These are phyloP conservation scores for Yarrowia porcina DNA, from an alignment of 805 yeast species.

Conservation along the genomic window DNA sequence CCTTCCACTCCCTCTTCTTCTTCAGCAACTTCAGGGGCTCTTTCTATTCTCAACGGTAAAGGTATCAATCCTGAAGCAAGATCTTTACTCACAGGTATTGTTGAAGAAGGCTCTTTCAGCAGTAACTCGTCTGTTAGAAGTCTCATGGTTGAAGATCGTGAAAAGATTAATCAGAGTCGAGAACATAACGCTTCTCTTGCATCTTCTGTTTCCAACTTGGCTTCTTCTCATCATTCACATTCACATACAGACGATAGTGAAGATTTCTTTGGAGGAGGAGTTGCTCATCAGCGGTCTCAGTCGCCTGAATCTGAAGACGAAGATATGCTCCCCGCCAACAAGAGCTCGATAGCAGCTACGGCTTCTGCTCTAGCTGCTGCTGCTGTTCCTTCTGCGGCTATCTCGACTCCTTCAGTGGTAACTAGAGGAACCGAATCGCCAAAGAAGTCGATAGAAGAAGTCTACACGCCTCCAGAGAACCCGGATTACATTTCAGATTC, in stretches of 20 bases:
- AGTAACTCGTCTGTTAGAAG: slow-evolving; percentile 11
- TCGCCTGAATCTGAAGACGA: not conserved
- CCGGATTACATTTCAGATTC: slow-evolving; percentile 8
- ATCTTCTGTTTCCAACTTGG: not conserved
- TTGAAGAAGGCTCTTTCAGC: slow-evolving; percentile 20
- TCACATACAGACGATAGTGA: slow-evolving; percentile 13
- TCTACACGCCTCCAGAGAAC: slow-evolving; percentile 1
- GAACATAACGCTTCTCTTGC: not conserved
- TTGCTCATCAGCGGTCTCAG: not conserved
- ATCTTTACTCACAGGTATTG: slow-evolving; percentile 8
- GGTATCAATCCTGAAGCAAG: slow-evolving; percentile 17
- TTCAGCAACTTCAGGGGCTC: not conserved
- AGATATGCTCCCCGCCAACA: not conserved
- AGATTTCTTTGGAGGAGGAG: slow-evolving; percentile 7
- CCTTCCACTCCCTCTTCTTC: slow-evolving; percentile 1
- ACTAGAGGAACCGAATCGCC: not conserved
- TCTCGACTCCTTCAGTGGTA: not conserved
- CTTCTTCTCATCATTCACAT: not conserved
- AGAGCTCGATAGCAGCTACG: not conserved
- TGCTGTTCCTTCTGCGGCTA: not conserved
- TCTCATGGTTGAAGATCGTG: not conserved
- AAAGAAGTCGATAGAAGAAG: not conserved
- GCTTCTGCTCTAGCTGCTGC: slow-evolving; percentile 1
- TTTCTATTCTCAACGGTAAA: not conserved
- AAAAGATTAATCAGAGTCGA: not conserved